Evolutionary conservation across 352 stramenopile genomes (phyloP).

Genomic region (Pythium sp.): DNA sequence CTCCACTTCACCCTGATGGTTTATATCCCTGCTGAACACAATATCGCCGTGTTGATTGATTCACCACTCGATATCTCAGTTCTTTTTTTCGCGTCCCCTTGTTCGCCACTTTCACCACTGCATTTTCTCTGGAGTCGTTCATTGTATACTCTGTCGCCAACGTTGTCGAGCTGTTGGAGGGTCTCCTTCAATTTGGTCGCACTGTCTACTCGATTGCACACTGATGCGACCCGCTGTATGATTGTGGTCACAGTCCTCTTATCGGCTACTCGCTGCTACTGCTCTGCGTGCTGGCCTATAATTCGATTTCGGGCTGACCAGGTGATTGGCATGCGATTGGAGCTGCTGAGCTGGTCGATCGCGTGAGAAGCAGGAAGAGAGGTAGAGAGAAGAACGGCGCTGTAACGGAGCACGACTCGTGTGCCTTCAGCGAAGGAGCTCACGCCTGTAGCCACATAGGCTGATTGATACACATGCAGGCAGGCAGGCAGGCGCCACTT

Average conservation of each 20-base stretch:
- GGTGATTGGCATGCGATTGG: not conserved
- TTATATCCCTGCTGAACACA: not conserved
- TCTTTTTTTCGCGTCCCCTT: not conserved
- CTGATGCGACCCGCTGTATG: not conserved
- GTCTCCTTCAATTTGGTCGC: too few relatives aligned
- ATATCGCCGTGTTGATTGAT: too few relatives aligned
- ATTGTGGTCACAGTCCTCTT: not conserved
- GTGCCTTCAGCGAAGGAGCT: not conserved
- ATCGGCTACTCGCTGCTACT: not conserved
- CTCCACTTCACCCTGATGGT: not conserved
- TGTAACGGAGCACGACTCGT: not conserved
- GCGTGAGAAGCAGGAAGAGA: not conserved
- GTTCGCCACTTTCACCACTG: not conserved
- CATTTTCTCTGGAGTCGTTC: not conserved
- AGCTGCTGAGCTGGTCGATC: not conserved
- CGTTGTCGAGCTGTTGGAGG: too few relatives aligned
- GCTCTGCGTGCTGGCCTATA: not conserved
- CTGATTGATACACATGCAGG: conserved; percentile 3
- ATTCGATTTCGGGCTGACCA: not conserved
- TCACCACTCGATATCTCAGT: not conserved
- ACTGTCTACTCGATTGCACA: too few relatives aligned
- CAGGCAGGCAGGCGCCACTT: conserved; percentile 31
- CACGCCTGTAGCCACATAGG: not conserved
- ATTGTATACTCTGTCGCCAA: not conserved
- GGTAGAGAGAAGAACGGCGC: not conserved